These are phyloP conservation scores for Tubosaeta sp. DNA, from an alignment of 768 basidiomycete genomes.

Conservation along the genomic window DNA sequence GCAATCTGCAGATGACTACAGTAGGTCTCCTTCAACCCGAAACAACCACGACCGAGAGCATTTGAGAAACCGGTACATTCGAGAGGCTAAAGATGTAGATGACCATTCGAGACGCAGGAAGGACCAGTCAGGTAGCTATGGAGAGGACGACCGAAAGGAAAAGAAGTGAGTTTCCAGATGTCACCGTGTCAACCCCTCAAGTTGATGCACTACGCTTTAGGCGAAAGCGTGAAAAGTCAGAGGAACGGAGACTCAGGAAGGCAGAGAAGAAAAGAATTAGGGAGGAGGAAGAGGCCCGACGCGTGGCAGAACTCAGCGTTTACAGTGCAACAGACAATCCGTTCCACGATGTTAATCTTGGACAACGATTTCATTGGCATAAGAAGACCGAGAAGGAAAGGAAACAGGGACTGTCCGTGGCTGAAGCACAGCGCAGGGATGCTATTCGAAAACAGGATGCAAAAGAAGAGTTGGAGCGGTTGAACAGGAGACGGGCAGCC, in stretches of 20 bases:
- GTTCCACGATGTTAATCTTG: constrained; percentile 95
- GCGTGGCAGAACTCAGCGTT: constrained; percentile 91
- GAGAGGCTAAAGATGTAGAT: constrained; percentile 30
- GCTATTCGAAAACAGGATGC: constrained; percentile 81
- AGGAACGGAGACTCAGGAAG: constrained; percentile 79
- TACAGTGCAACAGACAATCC: constrained; percentile 98
- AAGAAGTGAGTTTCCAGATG: constrained; percentile 42
- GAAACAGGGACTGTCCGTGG: constrained; percentile 75
- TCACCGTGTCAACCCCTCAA: neutral
- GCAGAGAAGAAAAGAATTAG: constrained; percentile 80
- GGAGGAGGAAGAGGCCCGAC: constrained; percentile 87
- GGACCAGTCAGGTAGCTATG: constrained; percentile 17
- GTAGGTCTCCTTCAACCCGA: constrained; percentile 30
- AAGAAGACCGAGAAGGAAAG: constrained; percentile 97
- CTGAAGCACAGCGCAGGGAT: constrained; percentile 79
- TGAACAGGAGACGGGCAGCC: constrained; percentile 88
- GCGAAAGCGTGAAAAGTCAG: constrained; percentile 83
- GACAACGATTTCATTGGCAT: constrained; percentile 97
- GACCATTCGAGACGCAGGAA: constrained; percentile 28
- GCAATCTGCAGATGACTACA: constrained; percentile 29
- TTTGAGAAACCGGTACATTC: constrained; percentile 29
- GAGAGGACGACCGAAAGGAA: constrained; percentile 34
- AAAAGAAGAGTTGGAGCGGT: constrained; percentile 88
- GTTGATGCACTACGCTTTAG: constrained; percentile 35
- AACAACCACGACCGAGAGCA: constrained; percentile 25